A percentile compares a stretch with the other conserved stretches of the same genome.
Conservation (phyloP, 352 stramenopile species). For the Pelagophyceae sp. region DNA sequence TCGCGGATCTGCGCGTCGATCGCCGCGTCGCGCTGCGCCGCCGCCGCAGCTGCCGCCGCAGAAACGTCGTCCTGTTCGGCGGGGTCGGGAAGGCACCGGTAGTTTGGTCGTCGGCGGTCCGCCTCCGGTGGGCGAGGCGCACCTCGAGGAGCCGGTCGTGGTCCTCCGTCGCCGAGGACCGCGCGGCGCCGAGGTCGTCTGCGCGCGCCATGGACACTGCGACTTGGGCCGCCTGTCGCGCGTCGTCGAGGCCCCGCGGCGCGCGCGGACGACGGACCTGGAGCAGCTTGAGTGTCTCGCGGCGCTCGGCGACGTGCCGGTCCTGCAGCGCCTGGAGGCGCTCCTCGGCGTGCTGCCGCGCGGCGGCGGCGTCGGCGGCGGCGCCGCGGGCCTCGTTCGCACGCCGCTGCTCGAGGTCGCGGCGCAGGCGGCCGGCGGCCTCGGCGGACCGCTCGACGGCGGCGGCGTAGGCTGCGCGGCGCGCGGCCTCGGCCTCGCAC, state of each 20-base stretch:
- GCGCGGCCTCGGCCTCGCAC: not conserved
- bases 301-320: not conserved
- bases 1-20: not conserved
- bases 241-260: too few relatives aligned
- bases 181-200: not conserved
- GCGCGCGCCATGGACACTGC: too few relatives aligned
- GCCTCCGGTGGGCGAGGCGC: too few relatives aligned
- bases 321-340: not conserved
- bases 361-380: not conserved
- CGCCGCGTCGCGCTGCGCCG: not conserved
- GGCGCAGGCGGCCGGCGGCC: not conserved
- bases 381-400: not conserved
- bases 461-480: not conserved
- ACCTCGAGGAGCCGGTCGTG: not conserved
- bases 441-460: not conserved
- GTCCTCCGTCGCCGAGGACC: not conserved
- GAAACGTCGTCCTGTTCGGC: not conserved
- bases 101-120: too few relatives aligned
- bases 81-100: too few relatives aligned
- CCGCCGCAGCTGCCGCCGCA: too few relatives aligned
- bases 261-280: not conserved
- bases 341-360: not conserved
- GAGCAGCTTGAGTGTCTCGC: not conserved
- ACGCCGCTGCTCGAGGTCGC: not conserved
- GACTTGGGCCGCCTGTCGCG: too few relatives aligned